phyloP scores from a whole-genome alignment of 306 rosid species.

The Adenanthera pavonina region DNA sequence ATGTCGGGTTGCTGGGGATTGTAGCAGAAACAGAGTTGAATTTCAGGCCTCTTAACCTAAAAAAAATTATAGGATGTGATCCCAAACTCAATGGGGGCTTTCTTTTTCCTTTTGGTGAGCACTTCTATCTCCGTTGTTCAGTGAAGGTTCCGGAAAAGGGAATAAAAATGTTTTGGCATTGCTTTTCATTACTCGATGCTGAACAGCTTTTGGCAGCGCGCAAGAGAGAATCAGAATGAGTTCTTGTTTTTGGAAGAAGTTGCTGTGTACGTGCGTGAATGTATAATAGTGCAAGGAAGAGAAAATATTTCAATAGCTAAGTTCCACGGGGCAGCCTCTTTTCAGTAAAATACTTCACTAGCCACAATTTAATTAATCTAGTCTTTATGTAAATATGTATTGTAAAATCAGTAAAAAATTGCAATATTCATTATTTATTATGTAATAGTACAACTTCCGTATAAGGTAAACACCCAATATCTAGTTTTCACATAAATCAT shows the following conservation, averaged over 20 bases:
- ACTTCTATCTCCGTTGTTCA: not conserved
- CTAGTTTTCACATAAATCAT: too few relatives aligned
- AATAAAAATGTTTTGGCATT: slow-evolving; percentile 3
- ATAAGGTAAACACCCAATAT: too few relatives aligned
- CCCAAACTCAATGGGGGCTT: not conserved
- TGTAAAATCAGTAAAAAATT: too few relatives aligned
- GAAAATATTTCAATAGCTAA: not conserved
- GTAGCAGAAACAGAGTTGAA: slow-evolving; percentile 9
- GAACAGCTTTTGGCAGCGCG: not conserved
- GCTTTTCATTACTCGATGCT: not conserved
- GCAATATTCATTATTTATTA: too few relatives aligned
- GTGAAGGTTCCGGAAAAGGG: not conserved
- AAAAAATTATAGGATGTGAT: not conserved
- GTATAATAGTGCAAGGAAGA: too few relatives aligned
- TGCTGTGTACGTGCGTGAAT: too few relatives aligned
- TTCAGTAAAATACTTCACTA: too few relatives aligned
- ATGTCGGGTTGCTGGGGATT: not conserved
- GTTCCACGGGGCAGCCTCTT: not conserved
- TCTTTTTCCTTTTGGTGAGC: too few relatives aligned
- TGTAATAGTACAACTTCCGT: too few relatives aligned
- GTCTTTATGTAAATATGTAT: too few relatives aligned
- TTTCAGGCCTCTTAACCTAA: not conserved
- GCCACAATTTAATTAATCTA: too few relatives aligned
- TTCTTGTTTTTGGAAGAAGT: too few relatives aligned
- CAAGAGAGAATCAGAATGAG: not conserved